Evolutionary conservation across 495 filamentous ascomycete genomes (phyloP), one percentile per base, ranked within the genome.

Genomic region (Aspergillus heteromorphus): DNA sequence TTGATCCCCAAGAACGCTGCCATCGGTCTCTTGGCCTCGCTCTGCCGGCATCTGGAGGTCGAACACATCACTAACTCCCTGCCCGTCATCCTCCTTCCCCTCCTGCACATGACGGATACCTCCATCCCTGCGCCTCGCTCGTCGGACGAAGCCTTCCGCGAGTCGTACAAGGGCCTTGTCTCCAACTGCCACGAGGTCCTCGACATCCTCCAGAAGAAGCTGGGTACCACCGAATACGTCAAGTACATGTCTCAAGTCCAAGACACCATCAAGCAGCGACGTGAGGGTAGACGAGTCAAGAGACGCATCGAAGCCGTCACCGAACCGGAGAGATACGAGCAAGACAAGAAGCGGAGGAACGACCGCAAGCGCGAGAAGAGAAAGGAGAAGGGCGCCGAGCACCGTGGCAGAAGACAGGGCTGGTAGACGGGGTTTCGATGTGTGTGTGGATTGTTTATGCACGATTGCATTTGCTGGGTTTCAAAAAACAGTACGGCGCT

Each of bases 361-460:
- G 91, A 92, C 61, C 85, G 83, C 73, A 91, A 92, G 79, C 91
- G 84, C 68, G 87, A 83, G 58, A 85, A 83, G 73, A 82, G 88
- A 65, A 92, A 88, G 73, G 88, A 87, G 70, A 88, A 79, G 70
- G 83, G 86, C 0, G 62, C 68, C 60, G 83, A 86, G 68, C 79
- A 87, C 69, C 82, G 84, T 65, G 83, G 83, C 48, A 73, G 76
- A 67, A 83, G 92, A 75, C 78, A 83, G 42, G 88, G 87, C 36
- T 86, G 79, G 79, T 85, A 73, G 57, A 48, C 25, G 21, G 36
- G 13, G n/a, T n/a, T n/a, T n/a, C 6, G 6, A 38, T 20, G 40
- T 19, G 21, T 29, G 25, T n/a, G 2, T 53, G 41, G 14, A 42
- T 31, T 40, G n/a, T n/a, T 34, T 45, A 16, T 41, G 45, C 23